These are phyloP conservation scores for Dichotomopilus funicola DNA, from an alignment of 2,329 filamentous ascomycete species.

Conservation along the genomic window DNA sequence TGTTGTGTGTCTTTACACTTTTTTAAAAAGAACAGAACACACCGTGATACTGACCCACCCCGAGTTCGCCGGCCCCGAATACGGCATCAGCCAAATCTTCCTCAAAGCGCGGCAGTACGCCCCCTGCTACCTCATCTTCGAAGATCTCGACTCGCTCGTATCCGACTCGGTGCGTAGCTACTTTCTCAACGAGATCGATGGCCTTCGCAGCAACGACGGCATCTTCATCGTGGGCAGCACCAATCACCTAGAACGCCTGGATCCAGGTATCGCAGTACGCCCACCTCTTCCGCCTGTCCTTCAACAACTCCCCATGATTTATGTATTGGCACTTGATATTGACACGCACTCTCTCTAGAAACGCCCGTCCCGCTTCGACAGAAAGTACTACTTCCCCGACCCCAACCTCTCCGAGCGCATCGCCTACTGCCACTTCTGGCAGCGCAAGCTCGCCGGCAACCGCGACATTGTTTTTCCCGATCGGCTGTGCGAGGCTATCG, in stretches of 20 bases:
- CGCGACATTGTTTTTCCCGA: slow-evolving; percentile 55
- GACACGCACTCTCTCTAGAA: slow-evolving; percentile 34
- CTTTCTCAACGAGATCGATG: slow-evolving; percentile 68
- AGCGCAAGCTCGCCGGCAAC: slow-evolving; percentile 48
- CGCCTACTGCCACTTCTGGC: slow-evolving; percentile 59
- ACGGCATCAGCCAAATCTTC: slow-evolving; percentile 48
- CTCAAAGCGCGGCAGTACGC: slow-evolving; percentile 53
- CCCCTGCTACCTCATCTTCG: slow-evolving; percentile 65
- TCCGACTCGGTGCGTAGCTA: slow-evolving; percentile 55
- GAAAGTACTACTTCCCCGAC: slow-evolving; percentile 59
- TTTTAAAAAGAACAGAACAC: no score
- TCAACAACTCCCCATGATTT: background rate
- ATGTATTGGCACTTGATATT: background rate
- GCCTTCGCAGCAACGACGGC: slow-evolving; percentile 61
- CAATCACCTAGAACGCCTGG: slow-evolving; percentile 59
- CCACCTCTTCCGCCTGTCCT: no score
- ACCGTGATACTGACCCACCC: no score
- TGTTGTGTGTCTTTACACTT: no score
- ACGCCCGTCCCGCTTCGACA: slow-evolving; percentile 59
- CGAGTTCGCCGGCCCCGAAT: slow-evolving; percentile 50
- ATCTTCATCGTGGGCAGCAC: slow-evolving; percentile 64
- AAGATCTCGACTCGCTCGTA: slow-evolving; percentile 64
- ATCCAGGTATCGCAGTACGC: slow-evolving; percentile 54
- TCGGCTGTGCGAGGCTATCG: slow-evolving; percentile 51
- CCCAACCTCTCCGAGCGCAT: slow-evolving; percentile 48